A percentile compares a stretch with the other conserved stretches of the same genome.
Conservation (phyloP, 805 yeast genomes). For the Candida yuanshanica region DNA sequence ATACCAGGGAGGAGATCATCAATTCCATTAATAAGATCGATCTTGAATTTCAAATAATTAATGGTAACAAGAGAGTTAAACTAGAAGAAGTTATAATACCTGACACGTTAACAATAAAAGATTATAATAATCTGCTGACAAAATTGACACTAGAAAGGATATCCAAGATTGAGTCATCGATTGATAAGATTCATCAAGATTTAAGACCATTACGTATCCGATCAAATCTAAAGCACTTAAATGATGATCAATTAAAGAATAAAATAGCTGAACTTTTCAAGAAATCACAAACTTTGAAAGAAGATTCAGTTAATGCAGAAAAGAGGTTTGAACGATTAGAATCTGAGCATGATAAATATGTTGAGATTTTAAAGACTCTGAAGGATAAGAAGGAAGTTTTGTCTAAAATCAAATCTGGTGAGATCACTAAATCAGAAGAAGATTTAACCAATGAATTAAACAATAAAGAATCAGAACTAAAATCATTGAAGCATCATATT, state of each 20-base stretch:
- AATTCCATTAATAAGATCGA: conserved; percentile 7
- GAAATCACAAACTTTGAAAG: conserved; percentile 15
- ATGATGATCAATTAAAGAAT: conserved; percentile 33
- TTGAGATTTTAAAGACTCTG: conserved; percentile 7
- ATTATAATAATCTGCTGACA: conserved; percentile 34
- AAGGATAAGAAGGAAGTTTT: conserved; percentile 2
- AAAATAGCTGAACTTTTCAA: conserved; percentile 39
- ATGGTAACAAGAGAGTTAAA: conserved; percentile 9
- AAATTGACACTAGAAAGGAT: conserved; percentile 31
- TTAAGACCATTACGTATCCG: conserved; percentile 26
- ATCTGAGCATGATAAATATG: conserved; percentile 16
- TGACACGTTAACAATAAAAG: conserved; percentile 21
- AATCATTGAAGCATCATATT: conserved; percentile 21
- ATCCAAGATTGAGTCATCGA: conserved; percentile 21
- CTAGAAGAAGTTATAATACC: conserved; percentile 11
- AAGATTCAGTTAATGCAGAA: conserved; percentile 10
- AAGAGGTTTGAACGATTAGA: conserved; percentile 17
- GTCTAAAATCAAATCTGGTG: conserved; percentile 4
- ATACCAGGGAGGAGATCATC: conserved; percentile 14
- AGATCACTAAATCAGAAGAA: conserved; percentile 26
- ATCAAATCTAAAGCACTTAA: conserved; percentile 35
- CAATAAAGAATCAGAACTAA: conserved; percentile 46
- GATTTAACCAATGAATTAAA: conserved; percentile 22
- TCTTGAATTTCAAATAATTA: not conserved
- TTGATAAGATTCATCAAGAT: conserved; percentile 14